Evolutionary conservation across 306 rosid species (phyloP).

Genomic region (Gastrolobium villosum): DNA sequence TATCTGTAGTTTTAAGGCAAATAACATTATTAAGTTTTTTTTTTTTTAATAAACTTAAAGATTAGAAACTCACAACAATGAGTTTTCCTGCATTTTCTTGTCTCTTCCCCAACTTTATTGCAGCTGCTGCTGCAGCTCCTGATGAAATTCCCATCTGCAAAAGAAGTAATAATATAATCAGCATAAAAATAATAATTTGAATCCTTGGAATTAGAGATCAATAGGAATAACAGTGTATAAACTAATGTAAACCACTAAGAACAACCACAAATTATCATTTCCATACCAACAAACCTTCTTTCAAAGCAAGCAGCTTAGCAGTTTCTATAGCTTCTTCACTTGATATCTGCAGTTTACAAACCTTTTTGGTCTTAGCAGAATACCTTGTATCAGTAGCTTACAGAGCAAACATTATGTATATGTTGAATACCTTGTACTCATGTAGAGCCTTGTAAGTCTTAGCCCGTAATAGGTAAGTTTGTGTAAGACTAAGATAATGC

Average conservation of each 20-base stretch:
- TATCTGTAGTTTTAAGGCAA: neutral
- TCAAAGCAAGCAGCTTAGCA: slow-evolving; percentile 68
- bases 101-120: slow-evolving; percentile 66
- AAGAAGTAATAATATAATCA: slow-evolving; percentile 2
- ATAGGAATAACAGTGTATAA: neutral
- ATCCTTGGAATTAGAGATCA: neutral
- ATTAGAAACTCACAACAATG: slow-evolving; percentile 56
- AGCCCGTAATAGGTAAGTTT: neutral
- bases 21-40: too few relatives aligned
- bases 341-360: slow-evolving; percentile 56
- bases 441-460: neutral
- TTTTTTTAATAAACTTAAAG: neutral
- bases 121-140: slow-evolving; percentile 77
- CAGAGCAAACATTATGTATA: neutral
- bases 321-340: slow-evolving; percentile 79
- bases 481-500: neutral
- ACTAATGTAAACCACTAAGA: neutral
- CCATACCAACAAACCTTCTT: slow-evolving; percentile 85
- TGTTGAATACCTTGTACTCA: neutral
- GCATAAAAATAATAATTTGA: neutral
- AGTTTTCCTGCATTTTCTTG: slow-evolving; percentile 78
- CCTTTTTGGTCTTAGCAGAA: slow-evolving; percentile 1
- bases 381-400: neutral
- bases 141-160: slow-evolving; percentile 77
- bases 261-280: neutral